Evolutionary conservation across 2,329 filamentous ascomycete species (phyloP).

Genomic region (Lachnellula suecica): DNA sequence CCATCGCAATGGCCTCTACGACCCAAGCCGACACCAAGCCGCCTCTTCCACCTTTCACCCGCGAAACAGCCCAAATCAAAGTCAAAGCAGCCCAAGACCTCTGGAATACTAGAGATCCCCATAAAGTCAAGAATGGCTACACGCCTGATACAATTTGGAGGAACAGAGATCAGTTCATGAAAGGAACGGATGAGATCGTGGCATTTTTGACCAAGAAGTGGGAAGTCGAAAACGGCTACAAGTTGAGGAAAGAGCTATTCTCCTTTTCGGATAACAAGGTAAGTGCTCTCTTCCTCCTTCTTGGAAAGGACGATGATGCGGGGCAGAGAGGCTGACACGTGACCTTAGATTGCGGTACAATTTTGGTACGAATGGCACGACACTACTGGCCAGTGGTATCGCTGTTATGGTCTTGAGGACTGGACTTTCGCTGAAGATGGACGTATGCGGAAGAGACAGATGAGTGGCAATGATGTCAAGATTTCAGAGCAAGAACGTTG

Average conservation of each 20-base stretch:
- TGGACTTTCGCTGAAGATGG: constrained; percentile 74
- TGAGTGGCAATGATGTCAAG: constrained; percentile 72
- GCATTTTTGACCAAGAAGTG: constrained; percentile 72
- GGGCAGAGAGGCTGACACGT: too few relatives aligned
- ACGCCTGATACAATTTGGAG: constrained; percentile 78
- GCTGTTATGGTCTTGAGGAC: constrained; percentile 82
- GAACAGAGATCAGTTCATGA: constrained; percentile 70
- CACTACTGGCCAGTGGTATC: constrained; percentile 71
- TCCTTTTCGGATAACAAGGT: constrained; percentile 68
- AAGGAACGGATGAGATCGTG: constrained; percentile 66
- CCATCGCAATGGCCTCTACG: background rate
- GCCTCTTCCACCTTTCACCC: constrained; percentile 71
- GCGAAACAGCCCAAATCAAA: constrained; percentile 69
- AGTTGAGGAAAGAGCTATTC: constrained; percentile 81
- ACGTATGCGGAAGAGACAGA: constrained; percentile 71
- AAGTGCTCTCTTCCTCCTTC: background rate
- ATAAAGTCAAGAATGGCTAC: constrained; percentile 68
- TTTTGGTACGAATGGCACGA: constrained; percentile 81
- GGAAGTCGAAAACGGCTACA: constrained; percentile 69
- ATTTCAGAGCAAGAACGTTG: constrained; percentile 63
- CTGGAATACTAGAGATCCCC: constrained; percentile 76
- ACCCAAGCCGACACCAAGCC: constrained; percentile 26
- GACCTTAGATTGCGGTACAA: constrained; percentile 70
- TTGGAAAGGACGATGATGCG: too few relatives aligned
- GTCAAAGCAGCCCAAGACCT: constrained; percentile 82